Evolutionary conservation across 306 rosid genomes (phyloP), one percentile per base, ranked within the genome.

Genomic region (Begonia loranthoides): DNA sequence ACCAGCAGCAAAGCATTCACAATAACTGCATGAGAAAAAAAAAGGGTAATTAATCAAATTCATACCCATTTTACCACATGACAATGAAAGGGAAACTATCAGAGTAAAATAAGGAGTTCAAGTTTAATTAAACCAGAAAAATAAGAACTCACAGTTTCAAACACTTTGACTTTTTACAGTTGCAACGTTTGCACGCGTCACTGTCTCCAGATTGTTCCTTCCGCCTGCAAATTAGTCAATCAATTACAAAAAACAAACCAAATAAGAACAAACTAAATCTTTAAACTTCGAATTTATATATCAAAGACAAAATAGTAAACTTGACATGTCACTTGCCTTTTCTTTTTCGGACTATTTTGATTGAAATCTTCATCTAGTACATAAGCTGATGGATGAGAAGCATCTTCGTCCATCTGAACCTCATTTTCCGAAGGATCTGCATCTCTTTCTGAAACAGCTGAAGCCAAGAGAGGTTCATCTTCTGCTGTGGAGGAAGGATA

Each of bases 1-100:
- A 67, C 72, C 72, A 41, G 66, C 66, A 24, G 66, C 66, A 40
- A 67, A 67, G 59, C 72, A 67, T 43, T 54, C 62, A 16, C 72
- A 67, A 49, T 60, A 60, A 60, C 72, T 67, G 60, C 22, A 55
- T 54, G n/a, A 9, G n/a, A n/a, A n/a, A n/a, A n/a, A n/a, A n/a
- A n/a, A n/a, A n/a, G 15, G 15, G 49, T 48, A 16, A 52, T 11
- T 17, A n/a, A n/a, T 51, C 33, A 34, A 22, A 55, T 28, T 28
- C 36, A 28, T 28, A 28, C 36, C 36, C 36, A 28, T 28, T 19
- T 28, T 28, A 28, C 36, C 36, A 5, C 36, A 19, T 19, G 22
- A 19, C 22, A 19, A 19, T 2, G 22, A 19, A 19, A 19, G 39
- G 40, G 52, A 1, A 6, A 22, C 17, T 17, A 4, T 34, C 19